Conservation (phyloP, 2,329 filamentous ascomycete genomes). For the Arthrobotrys conoides region DNA sequence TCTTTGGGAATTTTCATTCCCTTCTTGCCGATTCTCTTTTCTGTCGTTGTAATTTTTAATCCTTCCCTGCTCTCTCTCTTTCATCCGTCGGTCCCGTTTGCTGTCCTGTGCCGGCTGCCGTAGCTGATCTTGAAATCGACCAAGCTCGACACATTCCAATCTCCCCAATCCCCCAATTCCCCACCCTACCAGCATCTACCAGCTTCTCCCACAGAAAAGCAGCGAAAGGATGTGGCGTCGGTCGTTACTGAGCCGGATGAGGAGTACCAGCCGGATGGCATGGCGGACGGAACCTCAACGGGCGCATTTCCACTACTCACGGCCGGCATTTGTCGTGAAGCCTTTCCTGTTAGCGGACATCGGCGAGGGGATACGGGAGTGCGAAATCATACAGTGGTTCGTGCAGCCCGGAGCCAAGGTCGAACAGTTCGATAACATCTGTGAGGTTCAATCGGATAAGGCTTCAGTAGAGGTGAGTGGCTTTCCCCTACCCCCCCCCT, state of each 20-base stretch:
- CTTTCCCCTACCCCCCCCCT: neutral
- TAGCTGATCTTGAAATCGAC: slow-evolving; percentile 4
- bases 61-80: neutral
- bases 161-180: too few species aligned
- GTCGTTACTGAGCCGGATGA: slow-evolving; percentile 37
- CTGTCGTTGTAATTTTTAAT: neutral
- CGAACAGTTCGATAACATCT: slow-evolving; percentile 97
- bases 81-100: neutral
- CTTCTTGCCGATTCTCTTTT: slow-evolving; percentile 1
- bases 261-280: slow-evolving; percentile 28
- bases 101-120: neutral
- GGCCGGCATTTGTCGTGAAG: slow-evolving; percentile 73
- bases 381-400: slow-evolving; percentile 99
- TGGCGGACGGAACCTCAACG: slow-evolving; percentile 26
- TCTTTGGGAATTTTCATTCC: slow-evolving; percentile 4
- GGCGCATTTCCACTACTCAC: slow-evolving; percentile 66
- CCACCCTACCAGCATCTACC: too few species aligned
- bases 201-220: neutral
- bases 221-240: slow-evolving; percentile 50
- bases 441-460: slow-evolving; percentile 98
- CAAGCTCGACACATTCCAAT: slow-evolving; percentile 6
- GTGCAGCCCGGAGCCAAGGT: slow-evolving; percentile 94
- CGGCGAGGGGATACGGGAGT: slow-evolving; percentile 97
- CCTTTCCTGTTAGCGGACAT: slow-evolving; percentile 88
- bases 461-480: slow-evolving; percentile 76